These are phyloP conservation scores for Gossypium trilobum DNA, from an alignment of 441 rosid genomes.

Conservation along the genomic window DNA sequence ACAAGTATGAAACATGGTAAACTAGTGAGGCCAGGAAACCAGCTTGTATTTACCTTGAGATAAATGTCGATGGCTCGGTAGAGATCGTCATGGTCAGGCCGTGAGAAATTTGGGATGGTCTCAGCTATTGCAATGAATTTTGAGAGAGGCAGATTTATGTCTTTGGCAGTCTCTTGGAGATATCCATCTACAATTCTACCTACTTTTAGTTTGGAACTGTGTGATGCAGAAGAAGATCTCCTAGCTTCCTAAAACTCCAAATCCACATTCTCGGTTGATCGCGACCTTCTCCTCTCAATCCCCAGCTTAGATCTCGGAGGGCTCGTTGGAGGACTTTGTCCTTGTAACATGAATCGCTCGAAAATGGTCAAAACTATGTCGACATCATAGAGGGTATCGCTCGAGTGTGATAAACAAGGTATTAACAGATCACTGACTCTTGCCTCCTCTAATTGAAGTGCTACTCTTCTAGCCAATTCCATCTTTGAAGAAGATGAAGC, in stretches of 20 bases:
- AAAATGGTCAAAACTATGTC: constrained; percentile 45
- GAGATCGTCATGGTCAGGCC: constrained; percentile 52
- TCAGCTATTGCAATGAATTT: constrained; percentile 51
- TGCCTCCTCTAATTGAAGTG: constrained; percentile 57
- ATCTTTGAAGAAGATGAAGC: constrained; percentile 40
- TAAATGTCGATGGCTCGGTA: constrained; percentile 57
- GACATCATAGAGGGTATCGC: constrained; percentile 40
- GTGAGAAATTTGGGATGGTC: constrained; percentile 39
- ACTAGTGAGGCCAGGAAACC: neutral
- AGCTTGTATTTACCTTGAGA: constrained; percentile 41
- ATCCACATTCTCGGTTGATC: constrained; percentile 71
- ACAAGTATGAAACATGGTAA: constrained; percentile 7
- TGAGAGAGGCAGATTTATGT: constrained; percentile 39
- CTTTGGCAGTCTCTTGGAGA: constrained; percentile 54
- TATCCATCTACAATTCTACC: constrained; percentile 55
- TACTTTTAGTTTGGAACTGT: constrained; percentile 48
- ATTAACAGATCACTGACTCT: constrained; percentile 46
- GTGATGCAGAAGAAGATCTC: constrained; percentile 59
- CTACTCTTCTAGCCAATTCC: constrained; percentile 51
- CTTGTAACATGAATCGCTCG: constrained; percentile 53
- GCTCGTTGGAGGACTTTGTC: constrained; percentile 56
- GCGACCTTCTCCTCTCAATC: constrained; percentile 71
- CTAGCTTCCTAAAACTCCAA: constrained; percentile 69
- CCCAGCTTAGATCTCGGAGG: constrained; percentile 51
- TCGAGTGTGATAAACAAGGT: constrained; percentile 35